phyloP scores from a whole-genome alignment of 2,329 filamentous ascomycete genomes.

The Fusarium tupiense region DNA sequence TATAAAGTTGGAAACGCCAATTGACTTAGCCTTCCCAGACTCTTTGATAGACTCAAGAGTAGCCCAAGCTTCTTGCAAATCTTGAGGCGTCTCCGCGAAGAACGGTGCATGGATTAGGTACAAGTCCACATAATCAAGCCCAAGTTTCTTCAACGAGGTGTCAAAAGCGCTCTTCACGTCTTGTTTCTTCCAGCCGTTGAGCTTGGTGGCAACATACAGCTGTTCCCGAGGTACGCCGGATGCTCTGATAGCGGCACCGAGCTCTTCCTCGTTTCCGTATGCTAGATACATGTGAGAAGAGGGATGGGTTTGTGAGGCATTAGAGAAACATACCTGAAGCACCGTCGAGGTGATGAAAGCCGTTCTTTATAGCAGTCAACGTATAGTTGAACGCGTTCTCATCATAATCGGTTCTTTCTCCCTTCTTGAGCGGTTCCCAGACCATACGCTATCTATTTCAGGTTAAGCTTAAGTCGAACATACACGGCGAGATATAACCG shows the following conservation, averaged over 20 bases:
- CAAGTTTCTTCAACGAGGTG: neutral
- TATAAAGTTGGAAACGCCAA: neutral
- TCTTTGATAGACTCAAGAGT: neutral
- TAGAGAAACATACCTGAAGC: neutral
- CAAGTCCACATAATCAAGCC: neutral
- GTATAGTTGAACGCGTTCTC: neutral
- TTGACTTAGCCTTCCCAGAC: neutral
- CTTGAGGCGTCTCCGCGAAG: neutral
- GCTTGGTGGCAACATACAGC: neutral
- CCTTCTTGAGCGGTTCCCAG: neutral
- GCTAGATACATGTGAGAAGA: neutral
- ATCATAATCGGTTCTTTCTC: neutral
- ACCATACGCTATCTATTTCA: neutral
- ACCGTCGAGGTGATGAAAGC: neutral
- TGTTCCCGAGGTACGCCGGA: neutral
- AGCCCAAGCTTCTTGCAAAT: neutral
- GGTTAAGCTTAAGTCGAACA: fast-evolving
- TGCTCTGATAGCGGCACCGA: neutral
- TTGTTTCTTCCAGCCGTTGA: neutral
- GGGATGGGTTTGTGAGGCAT: fast-evolving
- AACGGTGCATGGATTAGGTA: neutral
- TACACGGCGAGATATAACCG: fast-evolving
- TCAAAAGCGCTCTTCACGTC: neutral
- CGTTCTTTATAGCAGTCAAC: neutral
- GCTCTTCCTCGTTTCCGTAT: neutral